Evolutionary conservation across 2,329 filamentous ascomycete species (phyloP), one percentile per base, ranked within the genome.

Genomic region (Penicillium sclerotigenum): DNA sequence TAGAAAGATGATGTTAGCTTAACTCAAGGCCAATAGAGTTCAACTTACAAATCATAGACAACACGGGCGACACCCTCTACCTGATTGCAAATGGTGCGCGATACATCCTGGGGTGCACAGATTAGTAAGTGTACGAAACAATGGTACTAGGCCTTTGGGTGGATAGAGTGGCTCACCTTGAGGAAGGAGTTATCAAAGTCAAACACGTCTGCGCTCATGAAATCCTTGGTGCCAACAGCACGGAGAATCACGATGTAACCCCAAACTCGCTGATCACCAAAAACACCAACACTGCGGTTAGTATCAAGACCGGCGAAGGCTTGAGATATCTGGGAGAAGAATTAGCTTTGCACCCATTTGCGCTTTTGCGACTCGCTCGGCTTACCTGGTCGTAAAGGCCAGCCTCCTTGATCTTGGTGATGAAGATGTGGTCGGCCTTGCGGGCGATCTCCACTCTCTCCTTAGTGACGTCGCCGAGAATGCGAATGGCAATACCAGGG

Each of bases 391-490:
- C 66, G 64, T 79, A 79, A 16, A 79, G 67, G 28, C 77, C 77
- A 14, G 74, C 75, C 46, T 75, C 75, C 9, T 68, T 64, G 61
- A 79, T 79, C 70, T 74, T 75, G 36, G 66, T 66, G 63, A 79
- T 78, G 67, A 77, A 79, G 59, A 79, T 79, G 61, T 76, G 66
- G 59, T 78, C 75, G 9, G 76, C 75, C 56, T 74, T 62, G 37
- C 76, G 71, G 52, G 85, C 90, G 60, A 96, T 94, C 53, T 85
- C 84, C 16, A 96, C 87, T 40, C 88, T 84, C 70, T 92, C 88
- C 2, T 80, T 81, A 1, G 90, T 96, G 14, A 96, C 87, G 65
- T 95, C 91, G 34, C 92, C 92, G 1, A 96, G 79, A 58, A 96
- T 87, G 51, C 90, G 83, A 63, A 94, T 89, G 14, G 83, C 90